Evolutionary conservation across 192 early-diverging fungal species (phyloP).

Genomic region (Oehlia diaphana): DNA sequence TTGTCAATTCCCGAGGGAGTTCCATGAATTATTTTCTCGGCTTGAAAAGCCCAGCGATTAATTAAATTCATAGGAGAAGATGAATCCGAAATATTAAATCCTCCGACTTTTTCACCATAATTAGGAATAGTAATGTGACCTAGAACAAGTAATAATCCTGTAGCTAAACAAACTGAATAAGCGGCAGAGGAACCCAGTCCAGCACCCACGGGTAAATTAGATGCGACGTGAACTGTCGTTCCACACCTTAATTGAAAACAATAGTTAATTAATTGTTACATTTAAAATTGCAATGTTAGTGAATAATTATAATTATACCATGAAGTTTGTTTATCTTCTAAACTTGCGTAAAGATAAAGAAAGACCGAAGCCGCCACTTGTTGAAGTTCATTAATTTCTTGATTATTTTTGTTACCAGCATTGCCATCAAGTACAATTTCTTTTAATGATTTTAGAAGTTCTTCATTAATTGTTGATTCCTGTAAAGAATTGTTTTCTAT

Average conservation of each 20-base stretch:
- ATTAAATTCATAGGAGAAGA: constrained; percentile 50
- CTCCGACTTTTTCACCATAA: constrained; percentile 17
- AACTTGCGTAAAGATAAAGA: constrained; percentile 14
- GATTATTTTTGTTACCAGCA: background rate
- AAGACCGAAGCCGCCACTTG: background rate
- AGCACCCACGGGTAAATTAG: constrained; percentile 85
- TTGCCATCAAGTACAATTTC: background rate
- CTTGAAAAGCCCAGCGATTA: constrained; percentile 89
- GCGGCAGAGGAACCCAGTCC: constrained; percentile 97
- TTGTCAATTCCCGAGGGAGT: constrained; percentile 97
- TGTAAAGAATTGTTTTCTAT: background rate
- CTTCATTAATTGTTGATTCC: background rate
- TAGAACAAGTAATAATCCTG: constrained; percentile 67
- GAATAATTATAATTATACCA: background rate
- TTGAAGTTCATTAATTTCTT: constrained; percentile 4
- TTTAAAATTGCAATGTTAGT: background rate
- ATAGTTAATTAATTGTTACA: background rate
- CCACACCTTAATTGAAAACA: constrained; percentile 22
- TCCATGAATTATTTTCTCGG: constrained; percentile 95
- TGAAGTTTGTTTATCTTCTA: constrained; percentile 17
- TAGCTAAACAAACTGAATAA: constrained; percentile 77
- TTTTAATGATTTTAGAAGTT: constrained; percentile 1
- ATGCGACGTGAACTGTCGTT: constrained; percentile 67
- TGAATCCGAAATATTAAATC: constrained; percentile 31
- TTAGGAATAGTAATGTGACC: constrained; percentile 38